Base-by-base conservation (phyloP, 2,329 filamentous ascomycete genomes). In the Paramyrothecium roridum region DNA sequence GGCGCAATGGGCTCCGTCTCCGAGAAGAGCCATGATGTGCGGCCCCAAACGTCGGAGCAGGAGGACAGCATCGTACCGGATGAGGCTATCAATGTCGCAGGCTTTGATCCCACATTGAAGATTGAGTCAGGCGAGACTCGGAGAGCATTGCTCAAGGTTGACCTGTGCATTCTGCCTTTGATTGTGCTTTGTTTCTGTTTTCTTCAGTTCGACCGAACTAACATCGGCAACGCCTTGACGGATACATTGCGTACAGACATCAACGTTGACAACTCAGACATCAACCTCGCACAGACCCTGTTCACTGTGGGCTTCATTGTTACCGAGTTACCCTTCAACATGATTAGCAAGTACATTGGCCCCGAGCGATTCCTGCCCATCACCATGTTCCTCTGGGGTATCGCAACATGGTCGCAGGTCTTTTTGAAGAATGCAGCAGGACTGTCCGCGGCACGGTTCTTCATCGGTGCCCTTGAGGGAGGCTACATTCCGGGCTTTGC, bases 251-350 rank as follows among this genome's bases (percentile, higher is more conserved):
- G 77, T 16, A 56, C 70, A 3, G 80, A 83, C 54, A 72, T 82
- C 7, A 66, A 70, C 16, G 74, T 83, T 53, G 73, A 71, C 1
- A 80, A 80, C 37, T 72, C 78, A 52, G 74, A 82, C 50, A 75
- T 82, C 60, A 83, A 82, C 52, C 59, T 80, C 8, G 79, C 80
- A 0, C 74, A 79, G n/a, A 78, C 79, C 52, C 69, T 83, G 19
- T 70, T 80, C 12, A 78, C 76, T 0, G 72, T 76, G 2, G 79
- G 79, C 1, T 80, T 82, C 48, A 74, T 82, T 10, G 60, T 82
- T 4, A 71, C 74, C 6, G 73, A 79, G 53, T 8, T 69, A 0
- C 67, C 67, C 0, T 68, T 68, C 55, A 69, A 68, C 47, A 53
- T 68, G 47, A 61, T 67, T 43, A 66, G 64, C 54, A 62, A 60